Percentiles rank a stretch among this genome's conserved stretches.
Evolutionary conservation across 306 rosid species (phyloP).

Genomic region (apple (Malus domestica)): ASM211411v1 NC_041804.1:7529501-7530000

Average conservation of each 20-base stretch:
- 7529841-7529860: constrained; percentile 58
- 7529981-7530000: constrained; percentile 42
- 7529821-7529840: constrained; percentile 36
- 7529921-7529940: constrained; percentile 53
- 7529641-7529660: constrained; percentile 60
- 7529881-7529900: constrained; percentile 39
- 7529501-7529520: constrained; percentile 54
- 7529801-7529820: constrained; percentile 48
- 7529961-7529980: constrained; percentile 33
- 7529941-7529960: constrained; percentile 37
- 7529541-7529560: constrained; percentile 54
- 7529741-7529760: constrained; percentile 72
- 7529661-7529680: constrained; percentile 55
- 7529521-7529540: constrained; percentile 39
- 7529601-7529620: constrained; percentile 67
- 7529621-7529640: constrained; percentile 68
- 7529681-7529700: constrained; percentile 75
- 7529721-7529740: constrained; percentile 88
- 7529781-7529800: constrained; percentile 51
- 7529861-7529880: constrained; percentile 57
- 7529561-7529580: constrained; percentile 44
- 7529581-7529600: constrained; percentile 52
- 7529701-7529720: constrained; percentile 94
- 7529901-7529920: constrained; percentile 56
- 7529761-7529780: constrained; percentile 78